Evolutionary conservation across 2,329 filamentous ascomycete genomes (phyloP), one percentile per base, ranked within the genome.

Genomic region (Xylariaceae sp.): DNA sequence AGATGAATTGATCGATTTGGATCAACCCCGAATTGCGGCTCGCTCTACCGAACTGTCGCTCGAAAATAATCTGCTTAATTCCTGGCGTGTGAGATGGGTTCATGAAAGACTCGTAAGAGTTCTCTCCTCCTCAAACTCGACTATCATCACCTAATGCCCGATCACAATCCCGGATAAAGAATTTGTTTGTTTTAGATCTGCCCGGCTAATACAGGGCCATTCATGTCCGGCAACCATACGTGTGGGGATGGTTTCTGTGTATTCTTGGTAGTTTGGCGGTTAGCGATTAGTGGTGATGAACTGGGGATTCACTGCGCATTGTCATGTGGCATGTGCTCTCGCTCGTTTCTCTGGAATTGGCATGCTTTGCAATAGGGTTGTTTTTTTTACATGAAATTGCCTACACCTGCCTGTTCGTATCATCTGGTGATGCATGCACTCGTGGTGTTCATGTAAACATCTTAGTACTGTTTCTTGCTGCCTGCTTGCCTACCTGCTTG

Each of bases 1-100:
- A 67, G 67, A 67, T 69, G 63, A 69, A 67, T 65, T 65, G 61
- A 65, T 66, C 62, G 39, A 64, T 63, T 68, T 67, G 66, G 67
- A 69, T 67, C 63, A 59, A 57, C 50, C 59, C 59, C 60, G 52
- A 52, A 53, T 37, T 36, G 11, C 49, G 39, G 28, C 41, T 46
- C 37, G 11, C 28, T 48, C 52, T 53, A 49, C 48, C 49, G 39
- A 44, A 56, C 29, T 47, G 44, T 36, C 14, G 23, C 29, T 58
- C 51, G 52, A 56, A 16, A 47, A 46, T n/a, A 43, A 52, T 43
- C 47, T 61, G 47, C 52, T 51, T 46, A 43, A 48, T 63, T 57
- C 55, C 53, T 46, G 28, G 52, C 48, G 19, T 63, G 49, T 63
- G 63, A 60, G 54, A 56, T 49, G 56, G 63, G 44, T 59, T 59